phyloP scores from a whole-genome alignment of 148 eudicot species.

The Silene latifolia region DNA sequence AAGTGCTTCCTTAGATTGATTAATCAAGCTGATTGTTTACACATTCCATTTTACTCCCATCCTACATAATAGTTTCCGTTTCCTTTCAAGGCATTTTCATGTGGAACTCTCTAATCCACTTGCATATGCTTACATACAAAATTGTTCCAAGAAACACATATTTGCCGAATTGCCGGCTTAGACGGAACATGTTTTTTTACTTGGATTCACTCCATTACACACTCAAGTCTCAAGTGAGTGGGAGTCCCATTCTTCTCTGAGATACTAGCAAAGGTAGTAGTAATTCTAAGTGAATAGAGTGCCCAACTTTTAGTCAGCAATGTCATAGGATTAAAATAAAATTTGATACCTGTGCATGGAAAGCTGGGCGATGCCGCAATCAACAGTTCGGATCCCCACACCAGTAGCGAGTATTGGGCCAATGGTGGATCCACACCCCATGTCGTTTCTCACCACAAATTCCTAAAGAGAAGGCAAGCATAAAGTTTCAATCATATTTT shows the following conservation, averaged over 20 bases:
- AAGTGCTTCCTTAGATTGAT: neutral
- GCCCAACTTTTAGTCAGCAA: neutral
- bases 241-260: neutral
- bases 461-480: constrained; percentile 43
- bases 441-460: constrained; percentile 96
- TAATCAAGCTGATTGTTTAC: neutral
- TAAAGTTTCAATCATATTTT: neutral
- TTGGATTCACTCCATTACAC: neutral
- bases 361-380: constrained; percentile 86
- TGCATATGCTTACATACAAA: too few species aligned
- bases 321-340: constrained; percentile 1
- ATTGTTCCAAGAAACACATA: too few species aligned
- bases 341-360: constrained; percentile 93
- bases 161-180: too few species aligned
- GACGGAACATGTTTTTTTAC: too few species aligned
- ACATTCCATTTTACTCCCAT: neutral
- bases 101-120: too few species aligned
- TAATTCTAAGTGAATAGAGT: too few species aligned
- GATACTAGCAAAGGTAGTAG: neutral
- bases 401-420: constrained; percentile 98
- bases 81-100: too few species aligned
- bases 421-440: constrained; percentile 99
- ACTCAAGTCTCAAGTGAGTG: neutral
- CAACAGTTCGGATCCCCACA: constrained; percentile 92
- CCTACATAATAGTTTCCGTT: too few species aligned